These are phyloP conservation scores for Blastomyces parvus DNA, from an alignment of 2,329 filamentous ascomycete genomes.

Conservation along the genomic window DNA sequence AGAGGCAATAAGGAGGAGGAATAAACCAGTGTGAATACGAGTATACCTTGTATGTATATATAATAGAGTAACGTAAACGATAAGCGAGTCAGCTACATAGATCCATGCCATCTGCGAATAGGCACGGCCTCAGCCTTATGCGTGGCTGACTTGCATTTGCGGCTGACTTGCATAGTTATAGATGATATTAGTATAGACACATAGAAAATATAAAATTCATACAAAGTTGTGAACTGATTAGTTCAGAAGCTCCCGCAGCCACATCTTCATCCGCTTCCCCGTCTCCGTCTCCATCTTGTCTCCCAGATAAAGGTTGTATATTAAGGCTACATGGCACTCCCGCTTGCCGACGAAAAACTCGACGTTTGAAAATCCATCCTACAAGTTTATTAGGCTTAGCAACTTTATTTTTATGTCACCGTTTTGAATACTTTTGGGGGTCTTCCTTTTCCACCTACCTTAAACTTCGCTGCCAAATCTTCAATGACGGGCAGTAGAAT, in stretches of 20 bases:
- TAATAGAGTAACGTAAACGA: background rate
- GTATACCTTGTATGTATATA: background rate
- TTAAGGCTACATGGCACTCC: constrained; percentile 25
- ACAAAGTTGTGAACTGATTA: background rate
- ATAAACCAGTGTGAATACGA: background rate
- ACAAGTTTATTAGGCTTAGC: background rate
- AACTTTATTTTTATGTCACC: background rate
- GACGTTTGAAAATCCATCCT: constrained; percentile 25
- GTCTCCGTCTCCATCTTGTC: constrained; percentile 21
- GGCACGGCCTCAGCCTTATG: too few relatives aligned
- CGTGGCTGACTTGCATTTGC: too few relatives aligned
- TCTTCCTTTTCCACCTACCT: constrained; percentile 19
- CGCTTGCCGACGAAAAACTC: constrained; percentile 21
- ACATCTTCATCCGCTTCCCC: constrained; percentile 20
- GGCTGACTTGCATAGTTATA: too few relatives aligned
- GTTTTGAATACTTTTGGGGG: background rate
- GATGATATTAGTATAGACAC: background rate
- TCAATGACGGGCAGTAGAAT: constrained; percentile 37
- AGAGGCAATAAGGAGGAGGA: constrained; percentile 7
- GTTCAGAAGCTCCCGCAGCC: constrained; percentile 22
- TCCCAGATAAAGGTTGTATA: constrained; percentile 19
- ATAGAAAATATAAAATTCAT: background rate
- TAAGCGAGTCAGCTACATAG: too few relatives aligned
- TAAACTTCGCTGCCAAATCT: constrained; percentile 25
- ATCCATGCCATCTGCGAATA: too few relatives aligned